Evolutionary conservation across 2,329 filamentous ascomycete genomes (phyloP).

Genomic region (Magnaporthiopsis rhizophila): DNA sequence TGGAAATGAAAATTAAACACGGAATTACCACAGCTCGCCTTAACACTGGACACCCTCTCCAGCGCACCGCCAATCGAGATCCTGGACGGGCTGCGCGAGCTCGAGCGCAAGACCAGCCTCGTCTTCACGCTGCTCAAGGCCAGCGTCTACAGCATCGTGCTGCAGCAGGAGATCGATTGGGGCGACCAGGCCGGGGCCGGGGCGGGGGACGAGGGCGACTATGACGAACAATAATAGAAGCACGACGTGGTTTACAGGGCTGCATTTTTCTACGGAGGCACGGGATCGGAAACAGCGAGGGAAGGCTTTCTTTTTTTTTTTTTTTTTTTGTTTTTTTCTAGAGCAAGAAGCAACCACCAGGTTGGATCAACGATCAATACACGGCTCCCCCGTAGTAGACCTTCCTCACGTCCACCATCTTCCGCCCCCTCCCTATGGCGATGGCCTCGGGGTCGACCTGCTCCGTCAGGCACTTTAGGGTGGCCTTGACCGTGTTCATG

Average conservation of each 20-base stretch:
- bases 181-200: conserved; percentile 24
- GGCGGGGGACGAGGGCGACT: background rate
- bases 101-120: conserved; percentile 90
- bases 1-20: background rate
- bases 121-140: conserved; percentile 96
- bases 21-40: conserved; percentile 41
- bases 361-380: conserved; percentile 31
- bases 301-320: background rate
- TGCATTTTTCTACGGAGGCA: too few relatives aligned
- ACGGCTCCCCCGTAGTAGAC: conserved; percentile 88
- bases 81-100: conserved; percentile 73
- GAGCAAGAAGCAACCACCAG: background rate
- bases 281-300: background rate
- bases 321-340: background rate
- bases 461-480: conserved; percentile 71
- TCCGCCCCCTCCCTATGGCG: conserved; percentile 82
- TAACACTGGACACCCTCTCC: conserved; percentile 54
- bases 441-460: conserved; percentile 87
- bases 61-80: conserved; percentile 71
- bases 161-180: conserved; percentile 92
- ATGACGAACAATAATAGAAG: background rate
- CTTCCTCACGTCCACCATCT: conserved; percentile 91
- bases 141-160: conserved; percentile 95
- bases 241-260: too few relatives aligned
- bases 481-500: conserved; percentile 96